Base-by-base conservation (phyloP, 768 basidiomycete species). In the Gyrodon lividus region DNA sequence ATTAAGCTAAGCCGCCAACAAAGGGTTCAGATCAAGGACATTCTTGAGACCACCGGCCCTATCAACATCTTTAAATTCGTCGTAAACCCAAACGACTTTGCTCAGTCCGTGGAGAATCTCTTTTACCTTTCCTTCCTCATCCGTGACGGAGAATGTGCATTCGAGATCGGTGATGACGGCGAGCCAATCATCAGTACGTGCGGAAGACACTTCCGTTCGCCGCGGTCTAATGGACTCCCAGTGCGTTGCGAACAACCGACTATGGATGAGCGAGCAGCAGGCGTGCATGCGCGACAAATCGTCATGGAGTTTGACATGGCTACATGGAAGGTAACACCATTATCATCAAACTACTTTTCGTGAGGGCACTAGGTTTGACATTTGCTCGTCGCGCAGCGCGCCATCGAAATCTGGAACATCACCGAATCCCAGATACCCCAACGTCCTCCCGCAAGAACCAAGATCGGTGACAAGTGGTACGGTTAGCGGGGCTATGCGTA, bases 41-140 rank as follows among this genome's bases (percentile, higher is more conserved):
- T 90, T 7, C 75, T 97, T 22, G 65, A 70, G 17, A 66, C 77
- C 0, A 69, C 72, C n/a, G 71, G 69, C 26, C 60, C 66, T 6
- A 77, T 89, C 46, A 97, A 97, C 60, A 69, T 97, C 24, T 98
- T 98, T 74, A 71, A 77, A 54, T 89, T 98, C 62, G 77, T 98
- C 47, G 75, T 97, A 56, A 96, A 99, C 64, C 97, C 97, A 12
- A 70, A 86, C 24, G 84, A 89, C 60, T 99, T 92, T 63, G 88
- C 86, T 0, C 96, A 99, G 65, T 92, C 90, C 0, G 92, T 98
- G 13, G 97, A 99, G 71, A 99, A 99, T 66, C 75, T 96, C 20
- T 98, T 99, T 67, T 94, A 97, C 63, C 77, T 96, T 2, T 92
- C 92, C 0, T 98, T 99, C 72, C 77, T 97, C 55, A 89, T 97